phyloP scores from a whole-genome alignment of 306 rosid genomes.

The Rubus parviflorus region DNA sequence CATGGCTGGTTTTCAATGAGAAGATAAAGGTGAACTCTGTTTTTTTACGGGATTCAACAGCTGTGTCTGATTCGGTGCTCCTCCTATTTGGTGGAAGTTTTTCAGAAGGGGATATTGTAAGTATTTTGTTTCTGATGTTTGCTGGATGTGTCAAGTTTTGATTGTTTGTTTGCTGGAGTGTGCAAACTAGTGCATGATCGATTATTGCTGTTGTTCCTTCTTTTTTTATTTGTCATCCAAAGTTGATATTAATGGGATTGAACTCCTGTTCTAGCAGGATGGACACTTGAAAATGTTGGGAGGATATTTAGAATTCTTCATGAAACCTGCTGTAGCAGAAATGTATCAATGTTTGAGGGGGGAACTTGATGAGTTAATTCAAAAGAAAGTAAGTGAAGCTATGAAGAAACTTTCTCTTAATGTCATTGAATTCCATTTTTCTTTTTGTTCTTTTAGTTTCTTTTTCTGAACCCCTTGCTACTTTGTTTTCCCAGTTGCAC shows the following conservation, averaged over 20 bases:
- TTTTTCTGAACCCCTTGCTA: constrained; percentile 2
- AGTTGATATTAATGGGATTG: background rate
- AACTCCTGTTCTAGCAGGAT: constrained; percentile 53
- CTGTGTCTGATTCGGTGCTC: constrained; percentile 74
- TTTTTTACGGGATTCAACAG: constrained; percentile 96
- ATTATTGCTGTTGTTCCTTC: background rate
- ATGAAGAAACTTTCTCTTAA: background rate
- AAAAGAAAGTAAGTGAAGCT: constrained; percentile 62
- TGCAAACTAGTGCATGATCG: background rate
- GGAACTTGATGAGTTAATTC: constrained; percentile 83
- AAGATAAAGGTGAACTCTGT: constrained; percentile 96
- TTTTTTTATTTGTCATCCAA: background rate
- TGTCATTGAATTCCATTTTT: background rate
- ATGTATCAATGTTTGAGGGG: constrained; percentile 59
- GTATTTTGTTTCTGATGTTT: constrained; percentile 26
- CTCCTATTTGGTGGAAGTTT: constrained; percentile 93
- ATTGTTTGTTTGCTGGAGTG: constrained; percentile 8
- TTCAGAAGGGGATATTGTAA: constrained; percentile 64
- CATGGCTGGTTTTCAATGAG: constrained; percentile 96
- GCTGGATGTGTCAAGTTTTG: constrained; percentile 6
- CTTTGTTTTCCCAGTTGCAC: background rate
- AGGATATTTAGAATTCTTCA: constrained; percentile 89
- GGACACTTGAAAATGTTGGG: constrained; percentile 92
- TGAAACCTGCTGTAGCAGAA: constrained; percentile 77
- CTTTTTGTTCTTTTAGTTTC: constrained; percentile 25